These are phyloP conservation scores for Poa pratensis DNA, from an alignment of 176 grass and related monocot genomes.

Conservation along the genomic window DNA sequence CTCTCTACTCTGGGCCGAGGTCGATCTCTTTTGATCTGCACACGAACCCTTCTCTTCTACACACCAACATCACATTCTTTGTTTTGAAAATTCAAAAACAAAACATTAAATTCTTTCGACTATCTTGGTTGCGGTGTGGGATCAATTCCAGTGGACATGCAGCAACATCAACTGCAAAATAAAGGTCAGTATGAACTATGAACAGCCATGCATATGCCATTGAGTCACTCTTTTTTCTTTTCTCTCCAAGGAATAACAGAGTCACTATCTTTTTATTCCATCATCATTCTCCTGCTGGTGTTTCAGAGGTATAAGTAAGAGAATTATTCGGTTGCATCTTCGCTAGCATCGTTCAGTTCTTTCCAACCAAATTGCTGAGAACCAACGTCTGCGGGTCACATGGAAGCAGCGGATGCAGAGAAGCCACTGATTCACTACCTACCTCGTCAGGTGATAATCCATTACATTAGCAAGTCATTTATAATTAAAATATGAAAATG, in stretches of 20 bases:
- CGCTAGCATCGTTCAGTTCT: background rate
- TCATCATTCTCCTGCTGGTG: background rate
- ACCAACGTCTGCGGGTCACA: background rate
- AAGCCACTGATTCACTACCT: background rate
- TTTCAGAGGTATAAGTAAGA: background rate
- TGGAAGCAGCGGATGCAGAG: conserved; percentile 5
- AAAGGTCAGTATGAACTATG: background rate
- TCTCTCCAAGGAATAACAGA: background rate
- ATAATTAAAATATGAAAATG: no score
- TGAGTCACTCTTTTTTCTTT: background rate
- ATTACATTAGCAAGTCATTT: background rate
- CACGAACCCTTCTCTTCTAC: background rate
- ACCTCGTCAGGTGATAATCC: background rate
- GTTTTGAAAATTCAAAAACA: no score
- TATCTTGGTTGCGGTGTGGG: background rate
- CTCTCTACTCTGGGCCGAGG: no score
- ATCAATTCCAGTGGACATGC: background rate
- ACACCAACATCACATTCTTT: background rate
- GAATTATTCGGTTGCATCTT: background rate
- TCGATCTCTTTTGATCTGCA: no score
- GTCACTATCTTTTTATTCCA: background rate
- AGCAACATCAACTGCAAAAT: background rate
- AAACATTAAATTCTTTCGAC: background rate
- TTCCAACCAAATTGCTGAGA: background rate
- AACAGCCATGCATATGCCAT: background rate